These are phyloP conservation scores for Juglanconis sp. DNA, from an alignment of 2,329 filamentous ascomycete species.

Conservation along the genomic window DNA sequence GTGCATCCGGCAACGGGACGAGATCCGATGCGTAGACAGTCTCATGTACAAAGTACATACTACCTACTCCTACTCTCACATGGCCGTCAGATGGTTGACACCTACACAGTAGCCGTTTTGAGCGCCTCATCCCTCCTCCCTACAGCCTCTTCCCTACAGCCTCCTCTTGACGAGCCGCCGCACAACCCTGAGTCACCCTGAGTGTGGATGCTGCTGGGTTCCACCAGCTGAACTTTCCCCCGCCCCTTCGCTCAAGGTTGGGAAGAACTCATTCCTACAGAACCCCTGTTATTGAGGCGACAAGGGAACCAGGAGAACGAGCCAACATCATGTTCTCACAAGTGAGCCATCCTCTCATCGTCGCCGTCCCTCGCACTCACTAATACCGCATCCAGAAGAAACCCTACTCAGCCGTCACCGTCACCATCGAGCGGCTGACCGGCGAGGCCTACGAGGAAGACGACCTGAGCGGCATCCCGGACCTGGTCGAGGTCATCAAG, in stretches of 20 bases:
- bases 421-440: slow-evolving; percentile 86
- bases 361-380: not conserved
- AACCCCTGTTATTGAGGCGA: not conserved
- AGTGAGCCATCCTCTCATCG: slow-evolving; percentile 6
- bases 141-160: too few relatives aligned
- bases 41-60: too few relatives aligned
- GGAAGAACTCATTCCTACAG: not conserved
- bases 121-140: too few relatives aligned
- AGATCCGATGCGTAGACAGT: too few relatives aligned
- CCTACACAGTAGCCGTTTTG: too few relatives aligned
- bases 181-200: not conserved
- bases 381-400: slow-evolving; percentile 57
- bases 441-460: slow-evolving; percentile 87
- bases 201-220: slow-evolving; percentile 1
- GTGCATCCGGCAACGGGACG: too few relatives aligned
- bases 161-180: not conserved
- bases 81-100: too few relatives aligned
- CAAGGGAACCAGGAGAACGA: not conserved
- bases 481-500: slow-evolving; percentile 90
- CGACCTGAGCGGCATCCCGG: slow-evolving; percentile 85
- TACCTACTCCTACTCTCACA: too few relatives aligned
- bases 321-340: slow-evolving; percentile 17
- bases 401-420: slow-evolving; percentile 90
- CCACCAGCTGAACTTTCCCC: not conserved
- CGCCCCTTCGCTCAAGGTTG: not conserved